phyloP scores from a whole-genome alignment of 2,329 filamentous ascomycete genomes.

The Amesomyces nigricolor region DNA sequence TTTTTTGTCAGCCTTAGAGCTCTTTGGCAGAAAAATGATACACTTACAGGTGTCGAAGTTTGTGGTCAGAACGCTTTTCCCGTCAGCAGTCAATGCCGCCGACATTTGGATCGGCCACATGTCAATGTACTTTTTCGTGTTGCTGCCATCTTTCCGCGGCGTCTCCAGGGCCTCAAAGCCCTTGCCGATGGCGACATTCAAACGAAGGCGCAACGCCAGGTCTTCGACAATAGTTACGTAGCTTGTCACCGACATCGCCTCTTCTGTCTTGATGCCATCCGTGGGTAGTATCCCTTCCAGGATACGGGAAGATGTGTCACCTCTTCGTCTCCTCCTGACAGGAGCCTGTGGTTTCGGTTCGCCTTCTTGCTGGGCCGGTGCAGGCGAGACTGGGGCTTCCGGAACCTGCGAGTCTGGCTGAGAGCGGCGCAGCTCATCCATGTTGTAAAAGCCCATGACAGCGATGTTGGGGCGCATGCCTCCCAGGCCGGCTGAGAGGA shows the following conservation, averaged over 20 bases:
- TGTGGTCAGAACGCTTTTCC: conserved; percentile 66
- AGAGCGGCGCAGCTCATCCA: conserved; percentile 66
- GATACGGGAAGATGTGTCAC: conserved; percentile 51
- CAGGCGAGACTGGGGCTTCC: conserved; percentile 35
- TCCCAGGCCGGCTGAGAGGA: conserved; percentile 73
- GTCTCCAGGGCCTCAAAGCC: conserved; percentile 74
- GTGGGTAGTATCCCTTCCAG: conserved; percentile 59
- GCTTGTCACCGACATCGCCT: conserved; percentile 61
- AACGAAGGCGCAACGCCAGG: conserved; percentile 66
- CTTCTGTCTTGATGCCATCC: conserved; percentile 62
- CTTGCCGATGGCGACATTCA: conserved; percentile 80
- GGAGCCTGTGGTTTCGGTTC: conserved; percentile 32
- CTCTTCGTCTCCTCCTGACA: conserved; percentile 36
- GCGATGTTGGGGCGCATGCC: conserved; percentile 89
- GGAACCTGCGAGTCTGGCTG: conserved; percentile 53
- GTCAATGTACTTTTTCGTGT: conserved; percentile 74
- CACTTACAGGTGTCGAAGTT: conserved; percentile 83
- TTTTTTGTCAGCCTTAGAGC: conserved; percentile 16
- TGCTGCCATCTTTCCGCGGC: conserved; percentile 52
- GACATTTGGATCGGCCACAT: conserved; percentile 94
- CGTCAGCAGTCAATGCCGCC: conserved; percentile 66
- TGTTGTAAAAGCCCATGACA: conserved; percentile 72
- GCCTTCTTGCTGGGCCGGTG: conserved; percentile 14
- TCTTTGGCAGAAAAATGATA: background rate
- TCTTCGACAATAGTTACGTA: conserved; percentile 84